Evolutionary conservation across 768 basidiomycete species (phyloP).

Genomic region (Suillus subalutaceus): DNA sequence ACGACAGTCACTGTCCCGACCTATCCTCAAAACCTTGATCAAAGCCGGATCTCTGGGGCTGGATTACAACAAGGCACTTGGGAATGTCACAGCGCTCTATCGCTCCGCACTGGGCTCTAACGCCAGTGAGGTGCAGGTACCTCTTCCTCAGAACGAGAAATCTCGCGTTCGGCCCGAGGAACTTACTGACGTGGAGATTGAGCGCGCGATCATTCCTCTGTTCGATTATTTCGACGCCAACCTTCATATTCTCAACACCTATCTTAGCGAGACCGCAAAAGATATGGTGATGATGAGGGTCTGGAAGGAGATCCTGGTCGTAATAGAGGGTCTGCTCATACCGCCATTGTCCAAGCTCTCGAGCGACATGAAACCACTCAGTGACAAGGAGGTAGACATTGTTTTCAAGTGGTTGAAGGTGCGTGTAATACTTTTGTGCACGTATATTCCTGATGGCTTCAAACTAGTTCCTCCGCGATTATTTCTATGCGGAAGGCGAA

Average conservation of each 20-base stretch:
- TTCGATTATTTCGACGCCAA: constrained; percentile 98
- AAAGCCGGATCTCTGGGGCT: constrained; percentile 58
- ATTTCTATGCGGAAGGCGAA: constrained; percentile 94
- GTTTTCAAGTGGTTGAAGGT: constrained; percentile 99
- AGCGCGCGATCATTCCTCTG: constrained; percentile 85
- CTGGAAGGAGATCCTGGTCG: constrained; percentile 93
- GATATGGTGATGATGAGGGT: constrained; percentile 90
- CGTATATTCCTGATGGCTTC: not conserved
- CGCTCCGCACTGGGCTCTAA: constrained; percentile 73
- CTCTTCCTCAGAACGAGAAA: constrained; percentile 74
- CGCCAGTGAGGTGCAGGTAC: constrained; percentile 73
- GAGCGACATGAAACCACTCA: constrained; percentile 90
- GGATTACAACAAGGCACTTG: constrained; percentile 90
- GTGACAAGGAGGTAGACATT: constrained; percentile 96
- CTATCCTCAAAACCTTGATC: constrained; percentile 74
- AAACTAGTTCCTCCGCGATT: constrained; percentile 85
- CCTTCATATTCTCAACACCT: constrained; percentile 86
- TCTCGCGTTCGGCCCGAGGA: constrained; percentile 78
- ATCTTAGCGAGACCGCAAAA: constrained; percentile 81
- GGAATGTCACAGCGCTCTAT: constrained; percentile 80
- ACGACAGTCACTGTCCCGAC: constrained; percentile 80
- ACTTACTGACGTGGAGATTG: constrained; percentile 91
- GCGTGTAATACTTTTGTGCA: constrained; percentile 13
- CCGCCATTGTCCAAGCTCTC: constrained; percentile 85
- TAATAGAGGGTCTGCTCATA: constrained; percentile 87